These are phyloP conservation scores for Hemisphaericaspora subhashii DNA, from an alignment of 1,139 yeast genomes.

Conservation along the genomic window DNA sequence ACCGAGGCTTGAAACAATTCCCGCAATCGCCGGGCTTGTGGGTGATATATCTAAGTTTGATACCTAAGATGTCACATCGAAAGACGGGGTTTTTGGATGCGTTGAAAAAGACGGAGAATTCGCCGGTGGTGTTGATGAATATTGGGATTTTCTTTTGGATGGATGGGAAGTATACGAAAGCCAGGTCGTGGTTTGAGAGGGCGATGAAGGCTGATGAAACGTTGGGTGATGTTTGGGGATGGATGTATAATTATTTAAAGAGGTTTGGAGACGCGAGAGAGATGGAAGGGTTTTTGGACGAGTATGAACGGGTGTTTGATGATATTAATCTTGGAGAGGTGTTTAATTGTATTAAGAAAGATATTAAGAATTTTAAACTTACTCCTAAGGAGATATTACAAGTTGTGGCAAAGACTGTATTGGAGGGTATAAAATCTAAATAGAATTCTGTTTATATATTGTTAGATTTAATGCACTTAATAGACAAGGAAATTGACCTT, in stretches of 20 bases:
- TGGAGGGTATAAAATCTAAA: conserved; percentile 1
- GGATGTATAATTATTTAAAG: conserved; percentile 50
- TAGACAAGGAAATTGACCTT: conserved; percentile 76
- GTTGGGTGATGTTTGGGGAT: conserved; percentile 79
- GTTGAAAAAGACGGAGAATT: conserved; percentile 61
- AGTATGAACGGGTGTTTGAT: conserved; percentile 31
- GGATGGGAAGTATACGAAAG: conserved; percentile 64
- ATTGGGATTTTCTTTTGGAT: conserved; percentile 72
- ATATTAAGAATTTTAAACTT: conserved; percentile 39
- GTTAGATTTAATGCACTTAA: conserved; percentile 73
- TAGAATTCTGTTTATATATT: conserved; percentile 45
- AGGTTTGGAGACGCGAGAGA: conserved; percentile 27
- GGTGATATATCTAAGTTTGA: conserved; percentile 55
- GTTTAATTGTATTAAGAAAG: conserved; percentile 55
- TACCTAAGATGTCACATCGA: conserved; percentile 54
- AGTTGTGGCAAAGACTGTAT: conserved; percentile 17
- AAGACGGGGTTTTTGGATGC: conserved; percentile 74
- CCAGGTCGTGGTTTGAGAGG: conserved; percentile 74
- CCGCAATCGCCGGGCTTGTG: conserved; percentile 65
- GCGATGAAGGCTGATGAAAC: conserved; percentile 52
- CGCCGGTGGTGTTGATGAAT: conserved; percentile 55
- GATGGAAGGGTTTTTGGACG: conserved; percentile 16
- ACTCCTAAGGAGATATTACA: conserved; percentile 37
- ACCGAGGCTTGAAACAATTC: conserved; percentile 59
- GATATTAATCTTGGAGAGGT: conserved; percentile 58